A percentile compares a stretch with the other conserved stretches of the same genome.
Evolutionary conservation across 495 filamentous ascomycete species (phyloP).

Genomic region (Aspergillus sclerotiicarbonarius): DNA sequence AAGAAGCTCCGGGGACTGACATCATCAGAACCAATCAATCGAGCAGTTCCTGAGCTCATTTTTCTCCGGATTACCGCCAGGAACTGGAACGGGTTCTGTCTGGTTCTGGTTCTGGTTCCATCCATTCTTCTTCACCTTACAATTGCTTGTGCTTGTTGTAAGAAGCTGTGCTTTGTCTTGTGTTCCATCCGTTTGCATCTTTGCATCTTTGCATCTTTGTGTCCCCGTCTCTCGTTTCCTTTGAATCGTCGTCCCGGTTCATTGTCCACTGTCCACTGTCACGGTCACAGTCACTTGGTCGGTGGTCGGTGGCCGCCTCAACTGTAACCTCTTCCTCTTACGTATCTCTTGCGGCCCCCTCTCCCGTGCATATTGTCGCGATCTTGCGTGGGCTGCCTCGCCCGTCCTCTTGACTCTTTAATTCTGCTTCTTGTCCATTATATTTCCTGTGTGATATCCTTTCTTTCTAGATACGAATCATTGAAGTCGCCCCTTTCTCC

Average conservation of each 20-base stretch:
- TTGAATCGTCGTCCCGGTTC: not conserved
- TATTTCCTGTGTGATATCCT: too few relatives aligned
- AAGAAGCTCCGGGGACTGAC: conserved; percentile 5
- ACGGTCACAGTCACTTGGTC: too few relatives aligned
- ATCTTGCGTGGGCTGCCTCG: too few relatives aligned
- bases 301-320: not conserved
- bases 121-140: not conserved
- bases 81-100: not conserved
- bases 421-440: conserved; percentile 2
- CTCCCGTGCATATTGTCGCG: too few relatives aligned
- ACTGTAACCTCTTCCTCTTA: conserved; percentile 9
- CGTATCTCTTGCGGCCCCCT: not conserved
- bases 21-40: conserved; percentile 14
- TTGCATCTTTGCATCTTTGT: too few relatives aligned
- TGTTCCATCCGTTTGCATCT: conserved; percentile 10
- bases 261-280: not conserved
- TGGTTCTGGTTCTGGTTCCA: not conserved
- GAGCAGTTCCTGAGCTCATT: conserved; percentile 2
- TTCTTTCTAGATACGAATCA: too few relatives aligned
- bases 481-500: too few relatives aligned
- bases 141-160: not conserved
- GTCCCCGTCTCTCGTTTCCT: conserved; percentile 11
- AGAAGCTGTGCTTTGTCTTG: too few relatives aligned
- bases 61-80: conserved; percentile 12
- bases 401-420: not conserved